A percentile compares a stretch with the other conserved stretches of the same genome.
These are phyloP conservation scores for Aurantiochytrium sp. DNA, from an alignment of 108 stramenopile genomes.

Conservation along the genomic window DNA sequence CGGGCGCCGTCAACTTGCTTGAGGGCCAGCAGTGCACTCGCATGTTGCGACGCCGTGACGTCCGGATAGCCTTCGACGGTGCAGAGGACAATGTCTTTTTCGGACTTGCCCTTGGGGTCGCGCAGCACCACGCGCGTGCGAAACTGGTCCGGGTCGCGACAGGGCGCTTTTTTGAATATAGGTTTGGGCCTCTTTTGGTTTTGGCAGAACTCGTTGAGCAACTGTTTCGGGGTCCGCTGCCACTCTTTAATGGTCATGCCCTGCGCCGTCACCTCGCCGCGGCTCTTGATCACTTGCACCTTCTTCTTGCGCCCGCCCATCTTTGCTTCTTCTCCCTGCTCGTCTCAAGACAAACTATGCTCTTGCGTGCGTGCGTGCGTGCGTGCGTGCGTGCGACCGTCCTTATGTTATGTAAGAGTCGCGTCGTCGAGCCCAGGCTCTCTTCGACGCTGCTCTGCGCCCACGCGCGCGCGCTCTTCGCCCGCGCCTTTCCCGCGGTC, in stretches of 20 bases:
- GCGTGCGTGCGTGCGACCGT: too few species aligned
- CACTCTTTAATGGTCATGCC: slow-evolving; percentile 72
- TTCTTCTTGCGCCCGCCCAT: not conserved
- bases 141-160: slow-evolving; percentile 10
- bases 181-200: slow-evolving; percentile 54
- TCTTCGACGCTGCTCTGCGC: too few species aligned
- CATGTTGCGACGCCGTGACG: slow-evolving; percentile 73
- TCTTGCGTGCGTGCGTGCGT: too few species aligned
- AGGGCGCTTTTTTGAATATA: slow-evolving; percentile 39
- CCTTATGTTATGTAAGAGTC: too few species aligned
- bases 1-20: slow-evolving; percentile 61
- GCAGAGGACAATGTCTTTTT: slow-evolving; percentile 66
- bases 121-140: slow-evolving; percentile 62
- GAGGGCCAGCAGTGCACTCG: slow-evolving; percentile 73
- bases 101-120: slow-evolving; percentile 51
- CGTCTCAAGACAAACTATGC: not conserved
- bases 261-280: slow-evolving; percentile 47
- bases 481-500: too few species aligned
- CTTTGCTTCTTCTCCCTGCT: not conserved
- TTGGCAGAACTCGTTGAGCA: slow-evolving; percentile 62
- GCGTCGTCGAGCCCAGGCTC: too few species aligned
- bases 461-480: too few species aligned
- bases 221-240: slow-evolving; percentile 67
- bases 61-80: slow-evolving; percentile 54
- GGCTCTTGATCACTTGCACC: not conserved